Base-by-base conservation (phyloP, 371 early-diverging fungal species). In the Circinella umbellata region DNA sequence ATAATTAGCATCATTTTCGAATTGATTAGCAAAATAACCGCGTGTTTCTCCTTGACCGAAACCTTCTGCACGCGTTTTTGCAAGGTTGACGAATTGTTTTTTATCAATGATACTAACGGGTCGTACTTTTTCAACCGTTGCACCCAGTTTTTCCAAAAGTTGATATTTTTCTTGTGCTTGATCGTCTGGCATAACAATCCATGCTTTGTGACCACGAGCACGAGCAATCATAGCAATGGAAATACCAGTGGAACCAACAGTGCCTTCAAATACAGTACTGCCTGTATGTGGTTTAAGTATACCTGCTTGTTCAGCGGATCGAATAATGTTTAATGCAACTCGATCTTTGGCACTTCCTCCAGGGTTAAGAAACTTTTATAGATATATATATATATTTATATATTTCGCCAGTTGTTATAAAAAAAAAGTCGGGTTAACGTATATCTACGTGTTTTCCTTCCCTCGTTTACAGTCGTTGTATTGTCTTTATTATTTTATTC, bases 131-230 rank as follows among this genome's bases (percentile, higher is more conserved):
- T 97, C 98, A 0, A 98, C 96, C 4, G 85, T 89, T 0, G 99
- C 99, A 1, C 96, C 95, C 20, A 95, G 80, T 49, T 89, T 88
- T 71, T 92, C 91, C 14, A 99, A 76, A 3, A 97, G 71, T 46
- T 88, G 90, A 55, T 93, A 92, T 75, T 99, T 99, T 71, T 99
- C 99, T 27, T 84, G 64, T 0, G 97, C 95, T 70, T 91, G 91
- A 73, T 98, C 98, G 73, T 95, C 95, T 9, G 98, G 98, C 96
- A 98, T 95, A 17, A 96, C 95, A 64, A 98, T 97, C 84, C 94
- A 93, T 71, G 95, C 94, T 35, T 86, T 84, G 74, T 97, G 96
- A 4, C 98, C 98, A 60, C 87, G 89, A 1, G 96, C 94, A 13
- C 89, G 87, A 17, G 93, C 91, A 35, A 96, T 89, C 86, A 91